Evolutionary conservation across 2,329 filamentous ascomycete species (phyloP), one percentile per base, ranked within the genome.

Genomic region (Neofusicoccum cordaticola): DNA sequence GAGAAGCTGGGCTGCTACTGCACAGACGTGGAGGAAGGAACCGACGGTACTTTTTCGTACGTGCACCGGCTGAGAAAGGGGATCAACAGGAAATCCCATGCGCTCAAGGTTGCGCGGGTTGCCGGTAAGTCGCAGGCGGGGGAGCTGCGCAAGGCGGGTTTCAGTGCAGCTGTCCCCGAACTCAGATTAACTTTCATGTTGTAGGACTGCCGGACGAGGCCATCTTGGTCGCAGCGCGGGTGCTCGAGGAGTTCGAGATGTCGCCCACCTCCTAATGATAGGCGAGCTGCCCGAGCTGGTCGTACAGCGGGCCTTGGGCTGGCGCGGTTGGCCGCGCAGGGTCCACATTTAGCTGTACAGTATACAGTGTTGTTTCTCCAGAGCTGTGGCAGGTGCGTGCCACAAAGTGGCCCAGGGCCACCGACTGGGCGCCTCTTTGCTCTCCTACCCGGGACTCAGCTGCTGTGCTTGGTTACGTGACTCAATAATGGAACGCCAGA

Each of bases 41-140:
- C 70, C 1, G 82, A 80, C 7, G 78, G 82, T 0, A 78, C 75
- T 0, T 99, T 97, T 75, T 87, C 90, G 47, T 99, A 96, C 79
- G 84, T 96, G 63, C 93, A 99, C 79, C 90, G 85, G 69, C 78
- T 99, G 77, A 86, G 86, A 63, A 87, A 84, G 74, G 95, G 95
- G 0, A 86, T 97, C 65, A 99, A 98, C 77, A 85, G 88, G 60
- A 83, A 90, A 69, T 96, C 92, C 67, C 95, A 99, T 79, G 95
- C 96, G 17, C 81, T 99, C 66, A 98, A 97, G 74, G 95, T 99
- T n/a, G 95, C 95, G 2, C 85, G 85, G 67, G 80, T 98, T 69
- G 96, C 95, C 5, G 93, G 81, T 75, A 69, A 67, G 74, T 56
- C 61, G n/a, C 15, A 22, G 6, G 15, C 56, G 31, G 1, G 41